Percentiles rank a stretch among this genome's conserved stretches.
These are phyloP conservation scores for Cercophora scortea DNA, from an alignment of 495 filamentous ascomycete species.

Conservation along the genomic window DNA sequence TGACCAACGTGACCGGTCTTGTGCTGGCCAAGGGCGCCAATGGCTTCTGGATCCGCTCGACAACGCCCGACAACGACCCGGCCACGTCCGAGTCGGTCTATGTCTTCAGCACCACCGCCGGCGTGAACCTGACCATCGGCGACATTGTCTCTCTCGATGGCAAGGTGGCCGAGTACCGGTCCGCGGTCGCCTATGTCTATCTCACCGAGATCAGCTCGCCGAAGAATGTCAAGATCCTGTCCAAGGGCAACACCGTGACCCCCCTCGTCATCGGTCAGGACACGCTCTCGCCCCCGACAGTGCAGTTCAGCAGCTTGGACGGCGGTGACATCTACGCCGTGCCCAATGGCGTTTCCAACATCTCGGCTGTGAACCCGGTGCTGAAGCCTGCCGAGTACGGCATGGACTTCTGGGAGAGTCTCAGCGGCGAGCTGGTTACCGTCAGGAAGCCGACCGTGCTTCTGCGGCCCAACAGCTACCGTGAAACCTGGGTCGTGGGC, in stretches of 20 bases:
- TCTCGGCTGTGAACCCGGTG: constrained; percentile 46
- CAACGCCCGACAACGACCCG: constrained; percentile 36
- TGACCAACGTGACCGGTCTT: constrained; percentile 48
- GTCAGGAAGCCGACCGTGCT: constrained; percentile 40
- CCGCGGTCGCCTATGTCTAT: constrained; percentile 41
- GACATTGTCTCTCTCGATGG: constrained; percentile 49
- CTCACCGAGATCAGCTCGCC: constrained; percentile 48
- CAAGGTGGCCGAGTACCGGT: constrained; percentile 48
- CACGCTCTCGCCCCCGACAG: constrained; percentile 41
- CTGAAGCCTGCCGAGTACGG: constrained; percentile 47
- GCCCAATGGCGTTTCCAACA: constrained; percentile 43
- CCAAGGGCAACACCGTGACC: constrained; percentile 31
- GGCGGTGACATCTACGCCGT: constrained; percentile 44
- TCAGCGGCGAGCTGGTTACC: constrained; percentile 51
- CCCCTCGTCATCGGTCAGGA: constrained; percentile 48
- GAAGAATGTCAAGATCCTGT: constrained; percentile 35
- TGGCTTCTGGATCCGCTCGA: constrained; percentile 52
- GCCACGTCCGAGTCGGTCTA: constrained; percentile 46
- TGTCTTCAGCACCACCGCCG: constrained; percentile 39
- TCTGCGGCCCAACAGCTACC: constrained; percentile 45
- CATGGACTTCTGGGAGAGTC: constrained; percentile 58
- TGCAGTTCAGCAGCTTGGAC: constrained; percentile 45
- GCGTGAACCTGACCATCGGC: constrained; percentile 39
- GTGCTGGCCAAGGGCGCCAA: constrained; percentile 50
- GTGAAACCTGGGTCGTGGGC: constrained; percentile 55